phyloP scores from a whole-genome alignment of 108 stramenopile species.

The Pseudonitzschia pungens region DNA sequence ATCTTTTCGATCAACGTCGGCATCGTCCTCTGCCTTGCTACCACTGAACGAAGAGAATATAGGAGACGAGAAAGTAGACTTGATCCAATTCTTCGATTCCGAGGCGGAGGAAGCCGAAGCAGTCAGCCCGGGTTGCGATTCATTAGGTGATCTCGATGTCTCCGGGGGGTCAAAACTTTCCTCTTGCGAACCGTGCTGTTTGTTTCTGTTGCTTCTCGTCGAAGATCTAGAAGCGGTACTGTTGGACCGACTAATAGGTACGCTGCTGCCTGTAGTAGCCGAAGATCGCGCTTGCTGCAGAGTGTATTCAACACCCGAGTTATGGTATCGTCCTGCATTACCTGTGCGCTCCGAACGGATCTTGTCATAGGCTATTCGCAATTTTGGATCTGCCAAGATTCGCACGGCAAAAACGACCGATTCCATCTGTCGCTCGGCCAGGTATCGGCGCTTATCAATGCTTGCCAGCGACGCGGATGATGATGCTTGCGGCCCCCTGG shows the following conservation, averaged over 20 bases:
- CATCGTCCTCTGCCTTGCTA: conserved; percentile 3
- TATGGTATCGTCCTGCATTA: neutral
- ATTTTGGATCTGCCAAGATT: conserved; percentile 45
- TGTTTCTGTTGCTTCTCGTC: neutral
- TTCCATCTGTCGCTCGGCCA: conserved; percentile 53
- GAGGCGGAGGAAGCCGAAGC: conserved; percentile 5
- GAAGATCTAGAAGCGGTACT: neutral
- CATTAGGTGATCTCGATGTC: too few species aligned
- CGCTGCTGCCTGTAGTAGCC: neutral
- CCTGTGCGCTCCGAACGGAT: conserved; percentile 38
- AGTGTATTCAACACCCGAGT: neutral
- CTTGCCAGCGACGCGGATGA: neutral
- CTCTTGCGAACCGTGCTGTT: neutral
- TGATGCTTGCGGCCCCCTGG: conserved; percentile 19
- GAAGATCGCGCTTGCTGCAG: neutral
- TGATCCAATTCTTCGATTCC: conserved; percentile 8
- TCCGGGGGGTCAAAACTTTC: neutral
- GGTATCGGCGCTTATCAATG: conserved; percentile 20
- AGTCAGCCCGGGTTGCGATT: too few species aligned
- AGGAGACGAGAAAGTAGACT: neutral
- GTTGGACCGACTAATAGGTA: neutral
- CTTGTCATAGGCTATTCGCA: conserved; percentile 41
- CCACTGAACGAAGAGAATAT: neutral
- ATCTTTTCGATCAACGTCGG: conserved; percentile 6
- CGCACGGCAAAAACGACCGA: conserved; percentile 52